These are phyloP conservation scores for Mucor irregularis DNA, from an alignment of 371 early-diverging fungal genomes.

Conservation along the genomic window DNA sequence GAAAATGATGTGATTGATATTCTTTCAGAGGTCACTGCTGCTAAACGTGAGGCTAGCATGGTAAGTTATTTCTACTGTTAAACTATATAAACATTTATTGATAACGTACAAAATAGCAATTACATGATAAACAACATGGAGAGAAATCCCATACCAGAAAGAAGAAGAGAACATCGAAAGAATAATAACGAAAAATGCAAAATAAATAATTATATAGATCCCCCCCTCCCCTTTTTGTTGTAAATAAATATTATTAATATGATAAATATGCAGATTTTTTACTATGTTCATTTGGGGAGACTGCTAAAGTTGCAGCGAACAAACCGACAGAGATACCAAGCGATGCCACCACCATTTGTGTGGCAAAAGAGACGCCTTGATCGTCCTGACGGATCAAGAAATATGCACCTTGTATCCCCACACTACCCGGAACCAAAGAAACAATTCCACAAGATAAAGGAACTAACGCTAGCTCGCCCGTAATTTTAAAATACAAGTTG, in stretches of 20 bases:
- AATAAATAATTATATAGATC: neutral
- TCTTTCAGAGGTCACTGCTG: constrained; percentile 82
- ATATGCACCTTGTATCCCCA: constrained; percentile 46
- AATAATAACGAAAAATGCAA: neutral
- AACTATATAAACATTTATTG: neutral
- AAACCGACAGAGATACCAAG: constrained; percentile 56
- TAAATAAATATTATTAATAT: constrained; percentile 15
- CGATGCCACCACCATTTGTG: constrained; percentile 46
- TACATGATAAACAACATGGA: constrained; percentile 77
- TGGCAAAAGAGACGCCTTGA: constrained; percentile 46
- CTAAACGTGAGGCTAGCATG: constrained; percentile 90
- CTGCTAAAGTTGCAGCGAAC: constrained; percentile 55
- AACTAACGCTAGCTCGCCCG: constrained; percentile 41
- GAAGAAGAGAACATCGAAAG: constrained; percentile 50
- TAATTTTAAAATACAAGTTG: constrained; percentile 43
- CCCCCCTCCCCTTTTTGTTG: constrained; percentile 4
- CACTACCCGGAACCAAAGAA: constrained; percentile 42
- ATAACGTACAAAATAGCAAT: constrained; percentile 38
- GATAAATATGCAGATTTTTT: constrained; percentile 2
- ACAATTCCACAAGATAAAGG: constrained; percentile 39
- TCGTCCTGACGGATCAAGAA: constrained; percentile 38
- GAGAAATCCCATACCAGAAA: constrained; percentile 61
- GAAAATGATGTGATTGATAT: constrained; percentile 83
- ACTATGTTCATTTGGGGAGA: constrained; percentile 49
- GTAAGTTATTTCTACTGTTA: constrained; percentile 33